Evolutionary conservation across 805 yeast genomes (phyloP).

Genomic region (Brettanomyces naardenensis): DNA sequence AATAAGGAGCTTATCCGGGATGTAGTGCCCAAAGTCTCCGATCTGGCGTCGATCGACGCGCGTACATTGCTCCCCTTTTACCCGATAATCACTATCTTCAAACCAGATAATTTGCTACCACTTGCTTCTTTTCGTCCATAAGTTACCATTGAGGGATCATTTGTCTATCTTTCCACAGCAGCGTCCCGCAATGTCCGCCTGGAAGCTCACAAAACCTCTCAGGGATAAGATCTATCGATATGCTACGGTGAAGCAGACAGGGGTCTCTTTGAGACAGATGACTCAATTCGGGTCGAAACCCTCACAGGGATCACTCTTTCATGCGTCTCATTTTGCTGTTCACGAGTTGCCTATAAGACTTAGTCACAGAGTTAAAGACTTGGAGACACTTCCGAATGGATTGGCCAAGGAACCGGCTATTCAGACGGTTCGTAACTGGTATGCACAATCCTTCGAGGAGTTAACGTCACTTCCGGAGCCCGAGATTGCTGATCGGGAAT

Average conservation of each 20-base stretch:
- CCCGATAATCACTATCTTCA: too few relatives aligned
- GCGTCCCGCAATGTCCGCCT: slow-evolving; percentile 19
- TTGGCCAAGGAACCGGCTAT: slow-evolving; percentile 69
- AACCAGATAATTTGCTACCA: too few relatives aligned
- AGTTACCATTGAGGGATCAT: too few relatives aligned
- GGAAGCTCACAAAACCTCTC: slow-evolving; percentile 44
- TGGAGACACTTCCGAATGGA: slow-evolving; percentile 73
- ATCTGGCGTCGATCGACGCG: too few relatives aligned
- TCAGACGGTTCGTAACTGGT: slow-evolving; percentile 75
- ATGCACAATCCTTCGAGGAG: slow-evolving; percentile 83
- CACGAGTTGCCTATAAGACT: slow-evolving; percentile 83
- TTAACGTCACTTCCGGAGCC: slow-evolving; percentile 61
- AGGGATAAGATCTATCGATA: slow-evolving; percentile 51
- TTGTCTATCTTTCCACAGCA: too few relatives aligned
- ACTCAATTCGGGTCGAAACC: slow-evolving; percentile 84
- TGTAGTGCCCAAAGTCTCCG: too few relatives aligned
- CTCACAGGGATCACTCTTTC: slow-evolving; percentile 66
- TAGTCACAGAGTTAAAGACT: slow-evolving; percentile 78
- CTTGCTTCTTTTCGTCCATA: too few relatives aligned
- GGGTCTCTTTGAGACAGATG: slow-evolving; percentile 81
- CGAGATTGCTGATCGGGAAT: slow-evolving; percentile 7
- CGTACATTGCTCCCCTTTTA: too few relatives aligned
- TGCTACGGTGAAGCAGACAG: slow-evolving; percentile 74
- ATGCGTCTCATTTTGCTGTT: slow-evolving; percentile 77
- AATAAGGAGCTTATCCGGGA: too few relatives aligned